Base-by-base conservation (phyloP, 2,329 filamentous ascomycete genomes). In the Xylariales sp. region DNA sequence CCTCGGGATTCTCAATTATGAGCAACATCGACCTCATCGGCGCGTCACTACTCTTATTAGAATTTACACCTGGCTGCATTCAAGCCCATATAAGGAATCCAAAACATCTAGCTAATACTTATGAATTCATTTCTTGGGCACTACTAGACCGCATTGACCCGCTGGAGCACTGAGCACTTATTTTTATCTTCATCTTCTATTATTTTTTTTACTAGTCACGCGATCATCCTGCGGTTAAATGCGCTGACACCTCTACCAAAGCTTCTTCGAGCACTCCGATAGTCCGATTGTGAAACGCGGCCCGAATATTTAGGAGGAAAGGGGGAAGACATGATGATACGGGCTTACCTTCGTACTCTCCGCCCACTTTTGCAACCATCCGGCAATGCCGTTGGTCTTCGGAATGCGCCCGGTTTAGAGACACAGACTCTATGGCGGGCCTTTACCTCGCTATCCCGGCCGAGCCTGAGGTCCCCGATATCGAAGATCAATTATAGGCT, bases 361-460 rank as follows among this genome's bases (percentile, higher is more conserved):
- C 67, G 68, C 16, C 68, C 65, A 30, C 45, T 73, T 32, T 57
- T 69, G 46, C 70, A 61, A 46, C 34, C 62, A 6, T 54, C 62
- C 58, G 55, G 69, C 45, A 58, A 49, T 66, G 58, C 57, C 45
- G 50, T 60, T 43, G 30, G 71, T 39, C 62, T 72, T 58, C 73
- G 62, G 32, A 66, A 61, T 57, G 62, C 65, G 43, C 67, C 70
- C 28, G 63, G 69, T n/a, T 58, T 70, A 8, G 72, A 70, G 64
- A 56, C 64, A 8, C 70, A 65, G 18, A 64, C 64, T 43, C 52
- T 71, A 34, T 67, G 64, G 48, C 69, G 73, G 46, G 69, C 69
- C 1, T 71, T 75, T 43, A n/a, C 63, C 36, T 72, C 72, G 16
- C 66, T 57, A 56, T 61, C 68, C 6, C 73, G 69, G 48, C 58